Evolutionary conservation across 106 monocot species (phyloP), one percentile per base, ranked within the genome.

Genomic region (Hemerocallis citrina): DNA sequence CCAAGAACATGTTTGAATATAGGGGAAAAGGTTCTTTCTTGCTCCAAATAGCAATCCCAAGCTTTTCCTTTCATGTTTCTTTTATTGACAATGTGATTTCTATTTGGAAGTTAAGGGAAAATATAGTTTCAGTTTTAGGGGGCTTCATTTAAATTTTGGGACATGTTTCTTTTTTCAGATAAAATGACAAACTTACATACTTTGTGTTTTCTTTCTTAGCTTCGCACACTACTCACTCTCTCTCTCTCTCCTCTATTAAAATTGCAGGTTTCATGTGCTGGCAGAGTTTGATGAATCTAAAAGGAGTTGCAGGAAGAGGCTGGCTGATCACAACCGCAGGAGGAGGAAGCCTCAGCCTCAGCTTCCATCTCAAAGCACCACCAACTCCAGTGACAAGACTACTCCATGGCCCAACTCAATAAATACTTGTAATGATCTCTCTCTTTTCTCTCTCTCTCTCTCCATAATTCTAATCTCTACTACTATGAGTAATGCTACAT

Each of bases 181-280:
- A n/a, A n/a, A n/a, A n/a, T n/a, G n/a, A n/a, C n/a, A n/a, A n/a
- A n/a, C n/a, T n/a, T n/a, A n/a, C n/a, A n/a, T n/a, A n/a, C 24
- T 6, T 49, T 25, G 22, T 49, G 7, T 49, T 49, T 49, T 49
- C 24, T 25, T 17, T 46, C 8, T 27, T 10, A 51, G 10, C 0
- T 54, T 54, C n/a, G n/a, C n/a, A n/a, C n/a, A n/a, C n/a, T n/a
- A n/a, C n/a, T n/a, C n/a, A n/a, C n/a, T n/a, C n/a, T n/a, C n/a
- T n/a, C n/a, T 54, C 31, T 30, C 7, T 1, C 14, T 50, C 15
- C 15, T 30, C 13, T n/a, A n/a, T n/a, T n/a, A n/a, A n/a, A n/a
- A n/a, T n/a, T n/a, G n/a, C 36, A 75, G 75, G 41, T 75, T 75
- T 46, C 75, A 75, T 57, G 64, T 35, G 19, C 58, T 73, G 19